Base-by-base conservation (phyloP, 108 stramenopile species). In the Fragilaria crotonensis region DNA sequence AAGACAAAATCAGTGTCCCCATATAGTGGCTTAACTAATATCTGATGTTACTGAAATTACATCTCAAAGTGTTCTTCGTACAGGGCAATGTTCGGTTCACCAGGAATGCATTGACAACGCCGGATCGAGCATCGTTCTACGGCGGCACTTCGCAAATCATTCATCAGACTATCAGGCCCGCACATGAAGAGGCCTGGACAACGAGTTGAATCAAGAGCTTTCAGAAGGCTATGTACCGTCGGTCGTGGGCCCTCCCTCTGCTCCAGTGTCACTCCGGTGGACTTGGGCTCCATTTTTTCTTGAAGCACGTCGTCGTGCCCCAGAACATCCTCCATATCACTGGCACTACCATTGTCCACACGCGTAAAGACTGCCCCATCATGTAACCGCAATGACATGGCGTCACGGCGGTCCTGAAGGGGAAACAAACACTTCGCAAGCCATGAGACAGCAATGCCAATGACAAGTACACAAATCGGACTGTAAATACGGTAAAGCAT, bases 1-100 rank as follows among this genome's bases (percentile, higher is more conserved):
- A n/a, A n/a, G n/a, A n/a, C n/a, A n/a, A n/a, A n/a, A n/a, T n/a
- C n/a, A n/a, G n/a, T n/a, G n/a, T n/a, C n/a, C n/a, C n/a, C n/a
- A n/a, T n/a, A n/a, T n/a, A n/a, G n/a, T n/a, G n/a, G n/a, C n/a
- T n/a, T n/a, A n/a, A n/a, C n/a, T n/a, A n/a, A n/a, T n/a, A n/a
- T n/a, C n/a, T n/a, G n/a, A n/a, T n/a, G n/a, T n/a, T n/a, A n/a
- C n/a, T n/a, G n/a, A n/a, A 46, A 1, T 46, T 52, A 52, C 51
- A 52, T 52, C 23, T 52, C 51, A 28, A 52, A 52, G 1, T 22
- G 18, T 28, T 52, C 51, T 25, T 52, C 51, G 7, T 52, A 52
- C 23, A 52, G 23, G 1, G 51, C n/a, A 23, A 52, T 52, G 18
- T 52, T 22, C 23, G 51, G 51, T 21, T 46, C 45, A 9, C 51